phyloP scores from a whole-genome alignment of 202 grass and related monocot genomes.

The Setaria viridis region DNA sequence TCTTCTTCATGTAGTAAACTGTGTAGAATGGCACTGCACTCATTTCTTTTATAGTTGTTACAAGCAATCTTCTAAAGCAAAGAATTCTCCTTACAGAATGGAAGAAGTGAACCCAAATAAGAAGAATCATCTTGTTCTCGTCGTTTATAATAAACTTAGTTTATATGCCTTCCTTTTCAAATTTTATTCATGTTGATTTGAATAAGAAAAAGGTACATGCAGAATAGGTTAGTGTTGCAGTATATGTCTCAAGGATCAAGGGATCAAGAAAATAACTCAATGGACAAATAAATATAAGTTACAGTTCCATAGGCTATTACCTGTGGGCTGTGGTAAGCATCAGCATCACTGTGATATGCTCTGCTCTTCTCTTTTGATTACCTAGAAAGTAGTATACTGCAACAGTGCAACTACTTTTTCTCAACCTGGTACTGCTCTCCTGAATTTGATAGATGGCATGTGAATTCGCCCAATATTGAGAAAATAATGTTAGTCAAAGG shows the following conservation, averaged over 20 bases:
- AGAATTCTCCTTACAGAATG: background rate
- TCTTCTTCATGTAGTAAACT: conserved; percentile 41
- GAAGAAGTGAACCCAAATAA: background rate
- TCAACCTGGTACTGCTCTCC: conserved; percentile 19
- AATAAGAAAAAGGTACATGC: conserved; percentile 1
- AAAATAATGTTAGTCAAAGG: conserved; percentile 26
- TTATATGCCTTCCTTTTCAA: background rate
- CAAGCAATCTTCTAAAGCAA: conserved; percentile 42
- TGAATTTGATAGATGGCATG: conserved; percentile 17
- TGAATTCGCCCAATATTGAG: background rate
- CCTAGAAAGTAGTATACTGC: background rate
- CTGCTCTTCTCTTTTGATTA: conserved; percentile 26
- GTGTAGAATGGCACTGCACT: conserved; percentile 5
- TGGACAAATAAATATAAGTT: conserved; percentile 1
- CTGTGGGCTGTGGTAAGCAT: background rate
- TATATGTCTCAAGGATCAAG: conserved; percentile 2
- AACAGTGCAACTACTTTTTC: background rate
- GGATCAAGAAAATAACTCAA: background rate
- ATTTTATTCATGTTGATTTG: background rate
- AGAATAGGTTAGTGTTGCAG: background rate
- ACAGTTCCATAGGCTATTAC: conserved; percentile 13
- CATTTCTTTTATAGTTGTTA: conserved; percentile 24
- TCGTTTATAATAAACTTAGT: conserved; percentile 34
- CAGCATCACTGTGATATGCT: conserved; percentile 9
- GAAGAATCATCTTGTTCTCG: conserved; percentile 13